phyloP scores from a whole-genome alignment of 1,139 yeast species.

The Candida freyschussii region DNA sequence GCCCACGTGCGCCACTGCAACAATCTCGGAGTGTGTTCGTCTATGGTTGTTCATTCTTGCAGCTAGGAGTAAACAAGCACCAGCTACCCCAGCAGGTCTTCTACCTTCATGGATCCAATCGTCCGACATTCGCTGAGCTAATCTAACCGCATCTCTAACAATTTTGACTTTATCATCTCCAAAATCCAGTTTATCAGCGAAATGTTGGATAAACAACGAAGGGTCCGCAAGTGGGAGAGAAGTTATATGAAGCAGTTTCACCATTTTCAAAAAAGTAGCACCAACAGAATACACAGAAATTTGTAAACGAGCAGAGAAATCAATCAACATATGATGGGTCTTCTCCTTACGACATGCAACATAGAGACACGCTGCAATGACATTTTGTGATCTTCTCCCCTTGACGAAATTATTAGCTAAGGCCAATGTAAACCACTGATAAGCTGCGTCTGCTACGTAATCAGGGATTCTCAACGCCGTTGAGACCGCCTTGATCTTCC shows the following conservation, averaged over 20 bases:
- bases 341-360: constrained; percentile 88
- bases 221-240: constrained; percentile 89
- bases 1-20: constrained; percentile 92
- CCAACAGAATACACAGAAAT: constrained; percentile 93
- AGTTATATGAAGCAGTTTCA: constrained; percentile 70
- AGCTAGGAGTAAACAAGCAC: constrained; percentile 89
- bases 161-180: constrained; percentile 70
- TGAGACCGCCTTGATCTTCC: constrained; percentile 76
- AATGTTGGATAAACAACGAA: constrained; percentile 86
- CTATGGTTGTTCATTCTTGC: constrained; percentile 95
- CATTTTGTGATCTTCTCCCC: constrained; percentile 92
- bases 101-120: constrained; percentile 98
- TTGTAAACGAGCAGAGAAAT: constrained; percentile 83
- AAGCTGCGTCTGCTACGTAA: constrained; percentile 79
- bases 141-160: constrained; percentile 76
- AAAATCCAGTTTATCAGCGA: constrained; percentile 81
- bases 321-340: constrained; percentile 94
- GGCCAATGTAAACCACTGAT: constrained; percentile 85
- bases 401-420: constrained; percentile 85
- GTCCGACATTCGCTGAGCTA: constrained; percentile 85
- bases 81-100: constrained; percentile 97
- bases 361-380: constrained; percentile 89
- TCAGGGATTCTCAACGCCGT: constrained; percentile 75
- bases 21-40: constrained; percentile 89
- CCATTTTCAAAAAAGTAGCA: constrained; percentile 89